Percentiles rank a stretch among this genome's conserved stretches.
These are phyloP conservation scores for Phycomyces blakesleeanus DNA, from an alignment of 192 early-diverging fungal genomes.

Conservation along the genomic window DNA sequence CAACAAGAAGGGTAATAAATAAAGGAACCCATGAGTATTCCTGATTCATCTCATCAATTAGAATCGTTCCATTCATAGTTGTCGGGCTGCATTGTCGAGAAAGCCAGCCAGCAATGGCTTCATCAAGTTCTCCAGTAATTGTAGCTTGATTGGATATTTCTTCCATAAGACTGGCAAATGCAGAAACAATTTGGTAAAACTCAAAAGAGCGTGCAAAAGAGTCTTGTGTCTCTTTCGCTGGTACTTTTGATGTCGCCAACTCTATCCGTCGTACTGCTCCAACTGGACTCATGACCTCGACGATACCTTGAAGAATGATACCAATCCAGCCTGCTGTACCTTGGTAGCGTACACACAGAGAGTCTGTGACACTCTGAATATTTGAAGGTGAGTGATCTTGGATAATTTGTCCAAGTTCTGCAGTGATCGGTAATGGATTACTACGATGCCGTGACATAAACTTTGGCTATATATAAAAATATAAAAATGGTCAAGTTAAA, in stretches of 20 bases:
- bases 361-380: slow-evolving; percentile 12
- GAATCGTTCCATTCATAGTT: background rate
- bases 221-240: background rate
- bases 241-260: background rate
- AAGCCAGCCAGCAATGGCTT: slow-evolving; percentile 24
- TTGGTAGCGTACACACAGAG: slow-evolving; percentile 7
- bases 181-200: slow-evolving; percentile 10
- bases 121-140: slow-evolving; percentile 27
- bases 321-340: slow-evolving; percentile 20
- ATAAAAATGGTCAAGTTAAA: background rate
- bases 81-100: background rate
- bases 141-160: slow-evolving; percentile 13
- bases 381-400: background rate
- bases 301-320: slow-evolving; percentile 8
- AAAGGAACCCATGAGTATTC: slow-evolving; percentile 27
- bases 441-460: slow-evolving; percentile 2
- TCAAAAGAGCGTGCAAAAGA: background rate
- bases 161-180: slow-evolving; percentile 25
- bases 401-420: slow-evolving; percentile 4
- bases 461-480: background rate
- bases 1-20: slow-evolving; percentile 30
- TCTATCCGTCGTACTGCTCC: background rate
- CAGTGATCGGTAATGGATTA: background rate
- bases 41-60: slow-evolving; percentile 22
- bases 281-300: background rate